A percentile compares a stretch with the other conserved stretches of the same genome.
Evolutionary conservation across 148 eudicot species (phyloP).

Genomic region (Amaranthus hypochondriacus): DNA sequence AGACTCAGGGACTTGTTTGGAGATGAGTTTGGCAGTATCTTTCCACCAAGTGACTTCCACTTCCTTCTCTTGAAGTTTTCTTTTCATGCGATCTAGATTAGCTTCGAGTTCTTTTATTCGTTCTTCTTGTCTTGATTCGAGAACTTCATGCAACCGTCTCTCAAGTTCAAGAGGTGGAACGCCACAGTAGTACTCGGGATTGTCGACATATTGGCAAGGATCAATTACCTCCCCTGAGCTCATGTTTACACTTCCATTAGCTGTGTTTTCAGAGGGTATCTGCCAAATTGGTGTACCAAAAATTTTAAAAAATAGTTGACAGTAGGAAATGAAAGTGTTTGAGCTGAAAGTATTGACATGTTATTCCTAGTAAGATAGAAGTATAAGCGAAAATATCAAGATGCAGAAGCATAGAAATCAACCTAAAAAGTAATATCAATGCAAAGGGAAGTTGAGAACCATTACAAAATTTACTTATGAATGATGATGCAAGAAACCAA

Average conservation of each 20-base stretch:
- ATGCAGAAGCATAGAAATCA: too few relatives aligned
- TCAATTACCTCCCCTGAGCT: slow-evolving; percentile 33
- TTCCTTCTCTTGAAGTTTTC: slow-evolving; percentile 49
- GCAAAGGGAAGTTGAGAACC: too few relatives aligned
- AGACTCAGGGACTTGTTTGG: slow-evolving; percentile 50
- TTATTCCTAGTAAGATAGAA: neutral
- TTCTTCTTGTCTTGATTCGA: slow-evolving; percentile 54
- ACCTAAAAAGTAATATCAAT: too few relatives aligned
- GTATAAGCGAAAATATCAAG: neutral
- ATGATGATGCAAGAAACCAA: too few relatives aligned
- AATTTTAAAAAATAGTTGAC: neutral
- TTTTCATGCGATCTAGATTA: slow-evolving; percentile 39
- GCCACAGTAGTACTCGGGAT: slow-evolving; percentile 31
- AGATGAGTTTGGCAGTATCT: slow-evolving; percentile 48
- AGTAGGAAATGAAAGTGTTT: too few relatives aligned
- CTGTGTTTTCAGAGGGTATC: slow-evolving; percentile 27
- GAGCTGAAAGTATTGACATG: neutral
- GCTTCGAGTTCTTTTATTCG: slow-evolving; percentile 62
- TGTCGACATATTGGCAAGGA: slow-evolving; percentile 18
- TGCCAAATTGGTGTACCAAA: slow-evolving; percentile 20
- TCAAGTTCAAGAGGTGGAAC: slow-evolving; percentile 60
- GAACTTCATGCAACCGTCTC: slow-evolving; percentile 59
- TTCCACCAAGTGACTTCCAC: slow-evolving; percentile 62
- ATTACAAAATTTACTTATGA: too few relatives aligned
- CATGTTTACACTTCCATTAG: slow-evolving; percentile 24